Percentiles rank a stretch among this genome's conserved stretches.
These are phyloP conservation scores for Eremomyces bilateralis DNA, from an alignment of 495 filamentous ascomycete genomes.

Conservation along the genomic window DNA sequence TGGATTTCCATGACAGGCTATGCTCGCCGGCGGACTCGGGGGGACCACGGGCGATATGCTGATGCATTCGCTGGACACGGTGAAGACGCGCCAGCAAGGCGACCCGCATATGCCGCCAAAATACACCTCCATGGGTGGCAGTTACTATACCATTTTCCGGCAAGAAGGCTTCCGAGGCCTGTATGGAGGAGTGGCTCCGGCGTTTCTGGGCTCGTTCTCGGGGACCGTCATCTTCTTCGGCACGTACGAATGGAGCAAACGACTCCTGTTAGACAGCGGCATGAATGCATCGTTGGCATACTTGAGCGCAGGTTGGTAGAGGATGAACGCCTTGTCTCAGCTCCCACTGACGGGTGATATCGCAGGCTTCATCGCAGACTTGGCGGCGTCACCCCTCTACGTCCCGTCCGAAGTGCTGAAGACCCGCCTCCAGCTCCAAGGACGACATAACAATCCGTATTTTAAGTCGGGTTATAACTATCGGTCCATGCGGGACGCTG, in stretches of 20 bases:
- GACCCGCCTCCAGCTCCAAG: slow-evolving; percentile 83
- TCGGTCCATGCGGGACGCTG: slow-evolving; percentile 52
- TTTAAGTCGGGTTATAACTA: slow-evolving; percentile 93
- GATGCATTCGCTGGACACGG: slow-evolving; percentile 97
- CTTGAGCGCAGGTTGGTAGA: slow-evolving; percentile 48
- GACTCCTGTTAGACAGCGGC: slow-evolving; percentile 63
- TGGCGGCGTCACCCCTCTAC: slow-evolving; percentile 79
- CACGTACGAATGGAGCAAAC: slow-evolving; percentile 86
- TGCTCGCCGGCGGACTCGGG: slow-evolving; percentile 82
- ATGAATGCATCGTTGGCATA: slow-evolving; percentile 63
- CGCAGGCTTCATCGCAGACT: slow-evolving; percentile 68
- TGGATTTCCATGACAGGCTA: slow-evolving; percentile 33
- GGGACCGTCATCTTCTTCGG: slow-evolving; percentile 93
- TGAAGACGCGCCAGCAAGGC: slow-evolving; percentile 97
- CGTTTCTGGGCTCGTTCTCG: slow-evolving; percentile 77
- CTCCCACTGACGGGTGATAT: background rate
- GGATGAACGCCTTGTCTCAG: slow-evolving; percentile 9
- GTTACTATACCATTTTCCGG: slow-evolving; percentile 77
- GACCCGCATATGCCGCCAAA: slow-evolving; percentile 79
- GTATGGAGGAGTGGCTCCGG: slow-evolving; percentile 83
- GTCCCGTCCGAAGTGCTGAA: slow-evolving; percentile 95
- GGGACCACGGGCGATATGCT: slow-evolving; percentile 88
- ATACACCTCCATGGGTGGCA: slow-evolving; percentile 70
- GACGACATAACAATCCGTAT: slow-evolving; percentile 80
- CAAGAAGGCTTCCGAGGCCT: slow-evolving; percentile 80